Percentiles rank a stretch among this genome's conserved stretches.
Conservation (phyloP, 805 yeast genomes). For the Teunomyces cretensis region DNA sequence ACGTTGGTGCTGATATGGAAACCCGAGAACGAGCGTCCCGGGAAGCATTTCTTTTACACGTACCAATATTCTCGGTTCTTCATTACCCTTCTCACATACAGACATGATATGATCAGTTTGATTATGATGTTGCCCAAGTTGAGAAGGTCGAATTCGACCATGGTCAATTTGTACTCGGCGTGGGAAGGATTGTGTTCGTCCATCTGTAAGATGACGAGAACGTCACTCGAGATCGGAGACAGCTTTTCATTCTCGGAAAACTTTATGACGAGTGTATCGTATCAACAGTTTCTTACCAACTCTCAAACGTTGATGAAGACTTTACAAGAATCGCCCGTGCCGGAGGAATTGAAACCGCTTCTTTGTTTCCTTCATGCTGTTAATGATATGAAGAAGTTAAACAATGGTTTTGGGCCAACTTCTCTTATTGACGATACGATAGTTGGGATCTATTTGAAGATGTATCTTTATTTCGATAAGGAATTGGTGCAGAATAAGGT, state of each 20-base stretch:
- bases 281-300: constrained; percentile 41
- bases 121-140: constrained; percentile 65
- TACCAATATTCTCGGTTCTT: constrained; percentile 66
- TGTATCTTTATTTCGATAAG: constrained; percentile 31
- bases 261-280: constrained; percentile 45
- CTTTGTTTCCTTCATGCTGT: constrained; percentile 50
- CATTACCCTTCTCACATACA: constrained; percentile 52
- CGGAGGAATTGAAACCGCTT: constrained; percentile 36
- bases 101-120: constrained; percentile 59
- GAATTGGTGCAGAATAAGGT: neutral
- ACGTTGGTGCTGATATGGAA: constrained; percentile 87
- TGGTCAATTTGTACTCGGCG: constrained; percentile 60
- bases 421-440: constrained; percentile 72
- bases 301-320: constrained; percentile 31
- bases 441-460: constrained; percentile 55
- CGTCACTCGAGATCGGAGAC: constrained; percentile 41
- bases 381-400: constrained; percentile 64
- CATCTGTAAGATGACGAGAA: constrained; percentile 52
- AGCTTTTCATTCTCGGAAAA: constrained; percentile 47
- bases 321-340: constrained; percentile 27
- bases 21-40: constrained; percentile 88
- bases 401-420: constrained; percentile 81
- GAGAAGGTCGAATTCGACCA: constrained; percentile 74
- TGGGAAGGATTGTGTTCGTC: constrained; percentile 65
- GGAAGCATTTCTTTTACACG: constrained; percentile 83